phyloP scores from a whole-genome alignment of 1,284 basidiomycete species.

The Fereydounia khargensis region DNA sequence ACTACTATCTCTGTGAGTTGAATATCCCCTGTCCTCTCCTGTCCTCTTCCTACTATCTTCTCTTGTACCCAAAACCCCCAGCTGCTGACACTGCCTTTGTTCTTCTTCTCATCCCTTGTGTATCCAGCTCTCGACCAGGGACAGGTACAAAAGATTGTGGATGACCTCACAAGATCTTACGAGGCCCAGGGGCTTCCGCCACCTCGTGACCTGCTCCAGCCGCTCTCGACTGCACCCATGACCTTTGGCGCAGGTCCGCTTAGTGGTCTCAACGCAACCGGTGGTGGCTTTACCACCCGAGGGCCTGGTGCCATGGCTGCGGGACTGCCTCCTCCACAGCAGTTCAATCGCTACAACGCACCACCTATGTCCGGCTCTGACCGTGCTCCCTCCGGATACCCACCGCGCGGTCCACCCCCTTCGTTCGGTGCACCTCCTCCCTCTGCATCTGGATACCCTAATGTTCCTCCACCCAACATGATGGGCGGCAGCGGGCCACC shows the following conservation, averaged over 20 bases:
- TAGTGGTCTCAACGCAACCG: slow-evolving; percentile 19
- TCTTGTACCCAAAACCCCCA: background rate
- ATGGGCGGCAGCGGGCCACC: slow-evolving; percentile 6
- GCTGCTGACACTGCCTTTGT: background rate
- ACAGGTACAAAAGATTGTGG: slow-evolving; percentile 92
- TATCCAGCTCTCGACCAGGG: slow-evolving; percentile 83
- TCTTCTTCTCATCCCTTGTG: background rate
- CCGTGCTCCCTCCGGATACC: too few relatives aligned
- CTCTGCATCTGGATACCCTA: too few relatives aligned
- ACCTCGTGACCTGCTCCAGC: slow-evolving; percentile 33
- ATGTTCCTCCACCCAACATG: slow-evolving; percentile 26
- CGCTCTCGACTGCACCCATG: slow-evolving; percentile 38
- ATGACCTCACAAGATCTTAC: too few relatives aligned
- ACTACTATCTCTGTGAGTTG: slow-evolving; percentile 83
- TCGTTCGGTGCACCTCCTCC: too few relatives aligned
- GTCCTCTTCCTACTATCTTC: background rate
- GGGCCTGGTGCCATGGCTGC: too few relatives aligned
- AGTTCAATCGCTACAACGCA: too few relatives aligned
- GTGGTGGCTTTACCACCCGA: too few relatives aligned
- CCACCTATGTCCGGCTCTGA: too few relatives aligned
- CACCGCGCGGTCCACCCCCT: background rate
- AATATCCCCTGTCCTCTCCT: too few relatives aligned
- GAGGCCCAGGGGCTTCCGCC: too few relatives aligned
- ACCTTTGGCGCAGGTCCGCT: slow-evolving; percentile 34
- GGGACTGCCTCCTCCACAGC: too few relatives aligned